Evolutionary conservation across 345 rosid genomes (phyloP), one percentile per base, ranked within the genome.

Genomic region (Hibiscus mutabilis): DNA sequence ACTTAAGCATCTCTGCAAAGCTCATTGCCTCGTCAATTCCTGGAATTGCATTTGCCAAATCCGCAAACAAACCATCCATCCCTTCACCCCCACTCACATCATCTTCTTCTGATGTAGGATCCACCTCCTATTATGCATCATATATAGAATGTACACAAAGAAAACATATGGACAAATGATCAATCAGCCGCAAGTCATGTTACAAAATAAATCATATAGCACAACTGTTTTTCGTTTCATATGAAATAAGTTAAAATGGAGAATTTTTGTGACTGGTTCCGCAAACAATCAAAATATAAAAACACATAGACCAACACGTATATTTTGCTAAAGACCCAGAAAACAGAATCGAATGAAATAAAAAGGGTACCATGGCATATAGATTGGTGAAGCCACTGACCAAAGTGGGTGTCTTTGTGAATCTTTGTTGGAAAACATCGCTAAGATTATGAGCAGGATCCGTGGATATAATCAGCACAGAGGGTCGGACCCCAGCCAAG

Each of bases 41-140:
- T 56, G 98, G 98, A 78, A 94, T 94, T 0, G 98, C 91, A 88
- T 88, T 96, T 0, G 99, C 91, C 49, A 96, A 79, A 79, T 94
- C 99, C 21, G 98, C 86, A 76, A 96, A 86, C 75, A 96, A 80
- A 82, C 83, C 74, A 78, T 96, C 99, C 97, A 96, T 89, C 73
- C 97, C 98, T 53, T 96, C 98, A 0, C 79, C 66, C 31, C 84
- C 80, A 59, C 81, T 87, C 71, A 90, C 10, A 13, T 89, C 96
- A 68, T 94, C 97, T 35, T 62, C 31, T 27, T 27, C 31, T 27
- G 31, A 27, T 27, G 31, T 27, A 27, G 31, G 31, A 27, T 27
- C 31, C 31, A 27, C 2, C 31, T 27, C 31, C 31, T 27, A 27
- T 27, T 2, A 27, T 27, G 31, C 31, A 27, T 27, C 31, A 27